Evolutionary conservation across 768 basidiomycete genomes (phyloP), one percentile per base, ranked within the genome.

Genomic region (Termitomyces sp.): DNA sequence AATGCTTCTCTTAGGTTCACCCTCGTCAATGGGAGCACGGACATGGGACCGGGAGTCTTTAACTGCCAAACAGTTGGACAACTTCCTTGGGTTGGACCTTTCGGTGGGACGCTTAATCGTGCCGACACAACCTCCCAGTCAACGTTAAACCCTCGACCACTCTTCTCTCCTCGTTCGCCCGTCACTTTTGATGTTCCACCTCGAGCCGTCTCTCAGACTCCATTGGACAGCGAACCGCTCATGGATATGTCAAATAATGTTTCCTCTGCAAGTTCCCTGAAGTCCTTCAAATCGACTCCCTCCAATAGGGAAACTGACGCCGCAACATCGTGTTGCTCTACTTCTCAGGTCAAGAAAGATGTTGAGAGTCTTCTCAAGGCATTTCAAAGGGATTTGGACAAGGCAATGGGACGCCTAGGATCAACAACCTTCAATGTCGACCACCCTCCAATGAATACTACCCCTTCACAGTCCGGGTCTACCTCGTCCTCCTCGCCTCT

Each of bases 1-100:
- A 84, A 81, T 65, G 83, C 85, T 49, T 72, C 88, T 53, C 75
- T 92, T 35, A 82, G 83, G 68, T 88, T 92, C 73, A 76, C 79
- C 20, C 77, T 92, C 18, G 75, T 77, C 58, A 87, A 89, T 61
- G 82, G 79, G 66, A 76, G 73, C 11, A 71, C 75, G 0, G 60
- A 58, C 40, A 40, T 45, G 40, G 58, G 50, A 36, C 44, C 56
- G 35, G 39, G 48, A 39, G 5, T 53, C 36, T 42, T 33, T 9
- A 33, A 36, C 48, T 51, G 54, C 20, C 61, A 60, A 61, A 55
- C 58, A 39, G 61, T 60, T 49, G 59, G 24, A 11, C 57, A 65
- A 51, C 32, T 49, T 6, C n/a, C 64, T 1, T 56, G 58, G 64
- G 36, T 18, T 39, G 49, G 35, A 15, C 20, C 38, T 18, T 50